A percentile compares a stretch with the other conserved stretches of the same genome.
Evolutionary conservation across 441 rosid genomes (phyloP).

Genomic region (Iberis amara): DNA sequence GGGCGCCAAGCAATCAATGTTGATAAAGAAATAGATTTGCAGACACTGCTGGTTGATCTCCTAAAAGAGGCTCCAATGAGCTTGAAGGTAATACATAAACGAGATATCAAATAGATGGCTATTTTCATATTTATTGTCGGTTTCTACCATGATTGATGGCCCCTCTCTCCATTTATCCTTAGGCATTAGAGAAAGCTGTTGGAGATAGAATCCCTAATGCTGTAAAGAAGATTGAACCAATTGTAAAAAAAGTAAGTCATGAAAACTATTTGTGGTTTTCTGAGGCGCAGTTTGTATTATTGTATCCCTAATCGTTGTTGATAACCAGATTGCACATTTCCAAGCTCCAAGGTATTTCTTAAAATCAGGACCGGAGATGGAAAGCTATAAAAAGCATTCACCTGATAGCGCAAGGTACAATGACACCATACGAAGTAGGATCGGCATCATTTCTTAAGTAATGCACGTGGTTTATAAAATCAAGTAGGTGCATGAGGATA

Average conservation of each 20-base stretch:
- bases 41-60: conserved; percentile 49
- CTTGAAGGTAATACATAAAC: conserved; percentile 55
- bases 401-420: conserved; percentile 77
- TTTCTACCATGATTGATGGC: conserved; percentile 15
- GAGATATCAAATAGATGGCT: conserved; percentile 17
- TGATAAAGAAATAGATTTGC: conserved; percentile 54
- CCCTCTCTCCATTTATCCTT: conserved; percentile 24
- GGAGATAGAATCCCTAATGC: conserved; percentile 59
- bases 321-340: conserved; percentile 66
- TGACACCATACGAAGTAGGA: conserved; percentile 14
- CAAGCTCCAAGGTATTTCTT: conserved; percentile 74
- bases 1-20: conserved; percentile 41
- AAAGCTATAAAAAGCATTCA: conserved; percentile 53
- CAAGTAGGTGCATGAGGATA: conserved; percentile 13
- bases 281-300: conserved; percentile 24
- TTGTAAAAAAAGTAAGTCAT: conserved; percentile 61
- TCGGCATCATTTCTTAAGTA: neutral
- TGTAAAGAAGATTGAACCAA: conserved; percentile 60
- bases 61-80: conserved; percentile 77
- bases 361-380: conserved; percentile 65
- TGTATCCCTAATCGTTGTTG: conserved; percentile 37
- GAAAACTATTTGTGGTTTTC: conserved; percentile 28
- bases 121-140: conserved; percentile 18
- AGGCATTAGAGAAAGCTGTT: conserved; percentile 83
- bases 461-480: conserved; percentile 3